Conservation (phyloP, 345 rosid genomes). For the Microcos paniculata region DNA sequence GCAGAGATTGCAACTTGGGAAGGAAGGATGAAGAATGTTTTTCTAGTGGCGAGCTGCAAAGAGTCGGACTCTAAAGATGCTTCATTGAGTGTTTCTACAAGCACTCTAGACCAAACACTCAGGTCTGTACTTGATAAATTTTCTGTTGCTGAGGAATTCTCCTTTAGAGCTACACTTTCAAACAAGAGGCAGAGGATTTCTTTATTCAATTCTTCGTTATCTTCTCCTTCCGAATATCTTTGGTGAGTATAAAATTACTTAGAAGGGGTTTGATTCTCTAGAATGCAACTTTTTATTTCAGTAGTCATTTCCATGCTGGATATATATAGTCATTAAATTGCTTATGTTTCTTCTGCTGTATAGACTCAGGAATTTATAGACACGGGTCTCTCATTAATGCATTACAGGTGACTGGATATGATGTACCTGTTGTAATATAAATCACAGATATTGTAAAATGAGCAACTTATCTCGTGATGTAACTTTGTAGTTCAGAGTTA, state of each 20-base stretch:
- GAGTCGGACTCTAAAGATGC: conserved; percentile 18
- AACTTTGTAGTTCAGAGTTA: neutral
- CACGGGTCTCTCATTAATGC: neutral
- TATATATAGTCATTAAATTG: conserved; percentile 11
- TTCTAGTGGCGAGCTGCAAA: conserved; percentile 27
- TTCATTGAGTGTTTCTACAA: conserved; percentile 17
- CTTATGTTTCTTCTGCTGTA: conserved; percentile 13
- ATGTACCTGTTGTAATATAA: neutral
- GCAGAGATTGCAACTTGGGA: conserved; percentile 48
- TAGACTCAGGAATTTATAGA: neutral
- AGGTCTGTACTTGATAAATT: conserved; percentile 40
- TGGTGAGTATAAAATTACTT: conserved; percentile 24
- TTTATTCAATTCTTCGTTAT: conserved; percentile 34
- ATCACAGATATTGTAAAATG: neutral
- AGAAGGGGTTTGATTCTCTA: neutral
- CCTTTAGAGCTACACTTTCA: conserved; percentile 24
- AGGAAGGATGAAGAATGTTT: conserved; percentile 35
- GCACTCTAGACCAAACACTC: conserved; percentile 36
- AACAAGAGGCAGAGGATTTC: conserved; percentile 38
- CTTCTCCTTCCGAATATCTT: conserved; percentile 21
- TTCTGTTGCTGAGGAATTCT: conserved; percentile 31
- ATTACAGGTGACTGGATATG: neutral
- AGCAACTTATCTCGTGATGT: neutral
- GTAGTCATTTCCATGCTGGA: neutral
- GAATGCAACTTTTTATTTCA: conserved; percentile 3